These are phyloP conservation scores for Psilocybe sp. DNA, from an alignment of 768 basidiomycete species.

Conservation along the genomic window DNA sequence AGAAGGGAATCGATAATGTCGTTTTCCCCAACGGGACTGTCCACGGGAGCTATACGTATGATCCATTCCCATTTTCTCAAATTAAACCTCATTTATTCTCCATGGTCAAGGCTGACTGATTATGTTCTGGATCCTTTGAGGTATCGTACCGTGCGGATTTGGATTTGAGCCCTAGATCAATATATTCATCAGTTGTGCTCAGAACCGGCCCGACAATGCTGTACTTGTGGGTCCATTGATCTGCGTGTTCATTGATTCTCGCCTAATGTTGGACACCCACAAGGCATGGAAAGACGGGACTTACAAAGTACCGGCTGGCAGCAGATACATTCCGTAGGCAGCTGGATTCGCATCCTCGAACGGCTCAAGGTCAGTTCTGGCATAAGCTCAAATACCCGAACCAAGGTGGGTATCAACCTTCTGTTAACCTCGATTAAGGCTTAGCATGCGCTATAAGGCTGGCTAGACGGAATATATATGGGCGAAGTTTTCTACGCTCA, in stretches of 20 bases:
- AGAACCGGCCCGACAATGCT: conserved; percentile 39
- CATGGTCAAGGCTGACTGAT: conserved; percentile 23
- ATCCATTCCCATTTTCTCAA: neutral
- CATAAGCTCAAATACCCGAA: too few relatives aligned
- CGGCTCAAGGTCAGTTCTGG: too few relatives aligned
- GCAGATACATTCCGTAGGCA: too few relatives aligned
- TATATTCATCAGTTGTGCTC: neutral
- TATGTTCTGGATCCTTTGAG: conserved; percentile 35
- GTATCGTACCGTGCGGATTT: conserved; percentile 9
- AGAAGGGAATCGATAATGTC: conserved; percentile 33
- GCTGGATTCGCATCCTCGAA: too few relatives aligned
- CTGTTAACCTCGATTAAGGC: too few relatives aligned
- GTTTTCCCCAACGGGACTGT: conserved; percentile 37
- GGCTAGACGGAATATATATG: conserved; percentile 48
- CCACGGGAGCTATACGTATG: conserved; percentile 35
- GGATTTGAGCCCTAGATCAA: neutral
- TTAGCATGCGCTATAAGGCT: too few relatives aligned
- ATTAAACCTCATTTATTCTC: neutral
- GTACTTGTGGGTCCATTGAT: conserved; percentile 27
- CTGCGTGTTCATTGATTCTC: too few relatives aligned
- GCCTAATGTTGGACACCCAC: too few relatives aligned
- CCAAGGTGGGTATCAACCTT: too few relatives aligned
- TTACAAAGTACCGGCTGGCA: too few relatives aligned
- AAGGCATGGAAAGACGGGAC: too few relatives aligned
- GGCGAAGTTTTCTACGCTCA: conserved; percentile 41